Evolutionary conservation across 805 yeast species (phyloP).

Genomic region (Metschnikowia santaceciliae): DNA sequence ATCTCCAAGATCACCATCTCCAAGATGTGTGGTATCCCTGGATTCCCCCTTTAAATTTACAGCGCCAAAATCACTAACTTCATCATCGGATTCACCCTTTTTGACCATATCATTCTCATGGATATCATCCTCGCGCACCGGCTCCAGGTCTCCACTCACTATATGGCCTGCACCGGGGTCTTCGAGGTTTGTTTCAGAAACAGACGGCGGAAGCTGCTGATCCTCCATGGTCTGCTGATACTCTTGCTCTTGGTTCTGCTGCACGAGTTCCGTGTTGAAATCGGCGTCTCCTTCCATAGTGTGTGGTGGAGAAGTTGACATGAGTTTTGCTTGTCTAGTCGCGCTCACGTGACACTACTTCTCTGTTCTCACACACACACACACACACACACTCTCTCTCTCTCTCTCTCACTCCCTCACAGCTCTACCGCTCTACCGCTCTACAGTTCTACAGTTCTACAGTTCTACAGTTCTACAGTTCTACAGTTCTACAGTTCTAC

Average conservation of each 20-base stretch:
- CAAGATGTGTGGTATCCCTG: too few relatives aligned
- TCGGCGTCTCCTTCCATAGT: constrained; percentile 2
- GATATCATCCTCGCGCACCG: constrained; percentile 3
- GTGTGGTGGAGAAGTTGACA: background rate
- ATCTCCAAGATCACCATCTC: background rate
- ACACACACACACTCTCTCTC: too few relatives aligned
- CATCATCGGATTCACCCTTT: too few relatives aligned
- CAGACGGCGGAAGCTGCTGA: constrained; percentile 13
- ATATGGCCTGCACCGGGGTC: constrained; percentile 12
- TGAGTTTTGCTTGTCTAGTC: background rate
- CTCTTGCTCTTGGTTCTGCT: constrained; percentile 12
- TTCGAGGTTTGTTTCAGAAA: constrained; percentile 13
- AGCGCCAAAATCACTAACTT: too few relatives aligned
- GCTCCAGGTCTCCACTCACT: constrained; percentile 8
- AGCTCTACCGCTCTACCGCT: too few relatives aligned
- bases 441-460: too few relatives aligned
- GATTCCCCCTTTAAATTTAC: too few relatives aligned
- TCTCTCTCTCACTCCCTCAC: too few relatives aligned
- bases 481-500: too few relatives aligned
- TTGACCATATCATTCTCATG: background rate
- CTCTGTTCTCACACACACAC: too few relatives aligned
- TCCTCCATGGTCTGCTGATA: constrained; percentile 14
- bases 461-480: too few relatives aligned
- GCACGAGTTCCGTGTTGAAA: constrained; percentile 2
- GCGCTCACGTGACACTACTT: too few relatives aligned